Evolutionary conservation across 768 basidiomycete genomes (phyloP).

Genomic region (Crassisporium funariophilum): DNA sequence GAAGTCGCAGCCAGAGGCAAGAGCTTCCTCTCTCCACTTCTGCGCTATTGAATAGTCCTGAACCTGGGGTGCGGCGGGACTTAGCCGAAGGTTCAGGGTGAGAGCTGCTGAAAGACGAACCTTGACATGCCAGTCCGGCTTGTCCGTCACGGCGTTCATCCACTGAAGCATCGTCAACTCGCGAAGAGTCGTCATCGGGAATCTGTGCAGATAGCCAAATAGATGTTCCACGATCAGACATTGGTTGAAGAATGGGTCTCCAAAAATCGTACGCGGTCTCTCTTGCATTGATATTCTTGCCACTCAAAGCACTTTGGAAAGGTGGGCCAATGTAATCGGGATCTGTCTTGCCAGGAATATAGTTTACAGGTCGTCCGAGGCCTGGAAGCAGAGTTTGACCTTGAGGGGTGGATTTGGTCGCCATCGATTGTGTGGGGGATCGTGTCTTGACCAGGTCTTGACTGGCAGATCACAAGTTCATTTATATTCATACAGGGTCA

Average conservation of each 20-base stretch:
- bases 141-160: slow-evolving; percentile 38
- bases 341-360: slow-evolving; percentile 11
- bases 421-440: too few species aligned
- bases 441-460: too few species aligned
- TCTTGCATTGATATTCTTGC: background rate
- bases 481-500: too few species aligned
- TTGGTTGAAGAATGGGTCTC: background rate
- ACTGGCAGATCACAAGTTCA: too few species aligned
- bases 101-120: slow-evolving; percentile 20
- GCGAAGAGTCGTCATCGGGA: slow-evolving; percentile 26
- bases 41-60: slow-evolving; percentile 20
- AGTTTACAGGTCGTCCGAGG: slow-evolving; percentile 29
- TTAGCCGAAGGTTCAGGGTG: background rate
- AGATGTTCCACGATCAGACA: too few species aligned
- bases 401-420: too few species aligned
- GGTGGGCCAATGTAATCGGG: slow-evolving; percentile 15
- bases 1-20: slow-evolving; percentile 17
- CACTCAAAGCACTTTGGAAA: slow-evolving; percentile 20
- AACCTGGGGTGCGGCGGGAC: slow-evolving; percentile 19
- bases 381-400: slow-evolving; percentile 28
- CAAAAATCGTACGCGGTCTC: slow-evolving; percentile 6
- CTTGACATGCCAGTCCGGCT: slow-evolving; percentile 35
- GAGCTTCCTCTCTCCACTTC: slow-evolving; percentile 29
- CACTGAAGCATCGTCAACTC: slow-evolving; percentile 36
- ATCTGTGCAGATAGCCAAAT: slow-evolving; percentile 16